Percentiles rank a stretch among this genome's conserved stretches.
These are phyloP conservation scores for Leishmania gerbilli DNA, from an alignment of 208 protist genomes.

Conservation along the genomic window DNA sequence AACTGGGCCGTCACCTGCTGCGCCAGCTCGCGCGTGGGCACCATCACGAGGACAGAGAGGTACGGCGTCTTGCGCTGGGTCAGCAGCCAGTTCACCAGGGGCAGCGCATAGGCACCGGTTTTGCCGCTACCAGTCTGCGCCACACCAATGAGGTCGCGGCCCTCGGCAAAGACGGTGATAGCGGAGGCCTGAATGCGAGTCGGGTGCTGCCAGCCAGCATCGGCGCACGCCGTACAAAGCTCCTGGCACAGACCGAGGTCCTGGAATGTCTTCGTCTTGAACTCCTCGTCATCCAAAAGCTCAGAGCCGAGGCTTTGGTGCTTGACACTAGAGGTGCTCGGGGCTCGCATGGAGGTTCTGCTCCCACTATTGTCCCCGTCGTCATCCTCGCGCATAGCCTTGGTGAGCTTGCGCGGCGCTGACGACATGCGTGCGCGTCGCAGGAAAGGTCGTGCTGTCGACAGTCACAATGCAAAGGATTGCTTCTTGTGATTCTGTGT, in stretches of 20 bases:
- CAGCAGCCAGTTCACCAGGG: conserved; percentile 98
- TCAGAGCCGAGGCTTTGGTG: conserved; percentile 67
- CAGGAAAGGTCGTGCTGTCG: not conserved
- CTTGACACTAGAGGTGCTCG: not conserved
- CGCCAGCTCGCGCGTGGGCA: conserved; percentile 98
- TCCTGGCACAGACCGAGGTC: conserved; percentile 92
- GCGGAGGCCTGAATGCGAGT: conserved; percentile 96
- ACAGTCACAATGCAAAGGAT: not conserved
- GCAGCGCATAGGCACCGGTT: conserved; percentile 98
- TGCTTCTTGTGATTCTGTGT: not conserved
- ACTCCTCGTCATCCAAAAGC: conserved; percentile 88
- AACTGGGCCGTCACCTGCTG: conserved; percentile 97
- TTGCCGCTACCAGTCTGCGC: conserved; percentile 99
- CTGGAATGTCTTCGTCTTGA: conserved; percentile 78
- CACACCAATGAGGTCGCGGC: conserved; percentile 96
- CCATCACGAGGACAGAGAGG: conserved; percentile 93
- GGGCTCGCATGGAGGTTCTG: not conserved
- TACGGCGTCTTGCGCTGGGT: conserved; percentile 88
- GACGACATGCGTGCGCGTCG: conserved; percentile 20
- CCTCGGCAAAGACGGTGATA: conserved; percentile 93
- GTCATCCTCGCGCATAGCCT: conserved; percentile 33
- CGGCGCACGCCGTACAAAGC: conserved; percentile 88
- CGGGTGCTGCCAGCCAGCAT: conserved; percentile 92
- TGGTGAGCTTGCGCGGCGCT: conserved; percentile 31
- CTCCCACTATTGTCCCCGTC: conserved; percentile 20